Evolutionary conservation across 257 asterid species (phyloP), one percentile per base, ranked within the genome.

Genomic region (Pogostemon cablin): DNA sequence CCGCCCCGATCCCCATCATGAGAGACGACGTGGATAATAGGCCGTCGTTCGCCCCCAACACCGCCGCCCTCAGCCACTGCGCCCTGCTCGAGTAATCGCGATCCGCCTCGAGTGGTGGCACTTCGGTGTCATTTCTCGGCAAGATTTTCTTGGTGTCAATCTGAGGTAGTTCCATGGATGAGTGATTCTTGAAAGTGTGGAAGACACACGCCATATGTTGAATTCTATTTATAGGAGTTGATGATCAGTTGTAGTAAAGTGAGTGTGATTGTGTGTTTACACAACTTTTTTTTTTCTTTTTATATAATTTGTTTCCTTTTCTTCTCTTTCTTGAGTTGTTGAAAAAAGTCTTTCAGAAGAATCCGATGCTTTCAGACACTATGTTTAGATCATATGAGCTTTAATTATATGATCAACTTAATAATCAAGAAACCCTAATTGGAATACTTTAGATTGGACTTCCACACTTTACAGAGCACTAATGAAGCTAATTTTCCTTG

Each of bases 1-100:
- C 85, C 0, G 95, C 95, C 0, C 95, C 95, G 10, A 86, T 46
- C 0, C 96, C 97, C 81, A 90, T 80, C 92, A 90, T 90, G 2
- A 90, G 76, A 0, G 96, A 80, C 0, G 97, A 84, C 2, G 88
- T 88, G 11, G 96, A 88, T 3, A 90, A 72, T 1, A 90, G 62
- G 9, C 95, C 95, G 37, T 89, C 96, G 42, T 89, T 89, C 11
- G 95, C 92, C 0, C 96, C 96, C 12, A 90, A 37, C 1, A 90
- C 87, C 0, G 91, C 89, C 0, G 96, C 96, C 35, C 95, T 34
- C 1, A 90, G 92, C 96, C 96, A 90, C 63, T 87, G 92, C 0
- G 87, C 90, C 15, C 96, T 71, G 7, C 66, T 78, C 0, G 95
- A 76, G 69, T 84, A 87, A 73, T 90, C 89, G 0, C 73, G 74